phyloP scores from a whole-genome alignment of 1,139 yeast species.

The Hemisphaericaspora lyxosophila region DNA sequence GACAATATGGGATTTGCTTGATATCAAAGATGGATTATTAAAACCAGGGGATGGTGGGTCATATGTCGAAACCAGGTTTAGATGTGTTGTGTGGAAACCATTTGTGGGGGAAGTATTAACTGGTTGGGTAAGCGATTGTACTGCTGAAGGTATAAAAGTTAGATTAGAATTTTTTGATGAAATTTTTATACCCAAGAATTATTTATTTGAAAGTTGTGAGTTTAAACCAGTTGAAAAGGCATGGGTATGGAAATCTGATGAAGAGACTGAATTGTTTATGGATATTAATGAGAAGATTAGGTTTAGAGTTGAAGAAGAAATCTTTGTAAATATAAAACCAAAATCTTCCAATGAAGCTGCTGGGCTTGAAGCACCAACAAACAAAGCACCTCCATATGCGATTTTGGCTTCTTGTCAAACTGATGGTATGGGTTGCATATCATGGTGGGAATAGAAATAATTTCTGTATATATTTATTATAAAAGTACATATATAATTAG shows the following conservation, averaged over 20 bases:
- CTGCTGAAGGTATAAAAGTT: conserved; percentile 81
- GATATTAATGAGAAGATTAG: conserved; percentile 90
- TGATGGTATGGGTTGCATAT: conserved; percentile 93
- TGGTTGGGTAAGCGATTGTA: conserved; percentile 90
- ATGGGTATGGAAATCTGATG: conserved; percentile 89
- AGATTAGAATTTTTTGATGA: conserved; percentile 89
- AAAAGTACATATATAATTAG: not conserved
- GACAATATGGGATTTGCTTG: conserved; percentile 77
- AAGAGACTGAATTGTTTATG: conserved; percentile 69
- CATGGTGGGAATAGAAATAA: conserved; percentile 80
- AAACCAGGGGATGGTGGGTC: conserved; percentile 97
- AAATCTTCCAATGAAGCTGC: conserved; percentile 58
- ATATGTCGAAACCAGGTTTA: conserved; percentile 69
- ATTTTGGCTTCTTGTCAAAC: conserved; percentile 89
- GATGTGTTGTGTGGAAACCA: conserved; percentile 86
- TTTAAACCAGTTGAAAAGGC: conserved; percentile 79
- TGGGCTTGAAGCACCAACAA: conserved; percentile 26
- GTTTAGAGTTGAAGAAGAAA: conserved; percentile 86
- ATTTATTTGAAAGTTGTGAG: conserved; percentile 75
- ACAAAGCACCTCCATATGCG: conserved; percentile 71
- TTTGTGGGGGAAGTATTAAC: conserved; percentile 91
- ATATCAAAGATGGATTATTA: conserved; percentile 81
- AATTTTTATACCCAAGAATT: conserved; percentile 78
- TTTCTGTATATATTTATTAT: not conserved
- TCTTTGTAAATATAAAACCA: conserved; percentile 80